Evolutionary conservation across 495 filamentous ascomycete species (phyloP).

Genomic region (Penicillium verhagenii): DNA sequence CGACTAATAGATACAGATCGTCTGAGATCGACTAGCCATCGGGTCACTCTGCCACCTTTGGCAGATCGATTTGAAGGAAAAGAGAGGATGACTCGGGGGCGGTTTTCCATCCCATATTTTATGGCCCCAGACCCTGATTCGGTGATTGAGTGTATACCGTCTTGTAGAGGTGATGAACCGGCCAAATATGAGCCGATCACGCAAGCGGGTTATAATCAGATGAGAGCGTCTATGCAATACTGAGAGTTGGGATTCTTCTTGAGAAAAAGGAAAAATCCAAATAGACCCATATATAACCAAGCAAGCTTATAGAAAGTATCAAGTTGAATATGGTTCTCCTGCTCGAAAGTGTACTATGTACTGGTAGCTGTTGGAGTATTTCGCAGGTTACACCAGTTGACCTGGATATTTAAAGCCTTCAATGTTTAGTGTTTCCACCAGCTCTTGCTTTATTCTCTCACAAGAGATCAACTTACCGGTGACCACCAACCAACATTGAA

Average conservation of each 20-base stretch:
- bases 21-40: conserved; percentile 55
- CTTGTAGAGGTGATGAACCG: conserved; percentile 41
- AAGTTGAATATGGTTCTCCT: too few relatives aligned
- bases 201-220: conserved; percentile 49
- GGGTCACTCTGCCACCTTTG: conserved; percentile 46
- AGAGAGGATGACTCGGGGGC: conserved; percentile 47
- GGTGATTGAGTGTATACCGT: conserved; percentile 56
- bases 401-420: too few relatives aligned
- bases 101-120: conserved; percentile 66
- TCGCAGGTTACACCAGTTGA: neutral
- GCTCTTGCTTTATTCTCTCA: neutral
- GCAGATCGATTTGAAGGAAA: conserved; percentile 33
- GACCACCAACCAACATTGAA: neutral
- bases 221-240: conserved; percentile 54
- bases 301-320: too few relatives aligned
- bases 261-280: too few relatives aligned
- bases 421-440: neutral
- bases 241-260: too few relatives aligned
- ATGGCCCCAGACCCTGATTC: conserved; percentile 52
- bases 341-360: too few relatives aligned
- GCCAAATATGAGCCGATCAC: conserved; percentile 55
- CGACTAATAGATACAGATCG: conserved; percentile 34
- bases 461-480: neutral
- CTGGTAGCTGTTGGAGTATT: conserved; percentile 8
- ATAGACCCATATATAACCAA: too few relatives aligned